These are phyloP conservation scores for Gautieria morchelliformis DNA, from an alignment of 768 basidiomycete species.

Conservation along the genomic window DNA sequence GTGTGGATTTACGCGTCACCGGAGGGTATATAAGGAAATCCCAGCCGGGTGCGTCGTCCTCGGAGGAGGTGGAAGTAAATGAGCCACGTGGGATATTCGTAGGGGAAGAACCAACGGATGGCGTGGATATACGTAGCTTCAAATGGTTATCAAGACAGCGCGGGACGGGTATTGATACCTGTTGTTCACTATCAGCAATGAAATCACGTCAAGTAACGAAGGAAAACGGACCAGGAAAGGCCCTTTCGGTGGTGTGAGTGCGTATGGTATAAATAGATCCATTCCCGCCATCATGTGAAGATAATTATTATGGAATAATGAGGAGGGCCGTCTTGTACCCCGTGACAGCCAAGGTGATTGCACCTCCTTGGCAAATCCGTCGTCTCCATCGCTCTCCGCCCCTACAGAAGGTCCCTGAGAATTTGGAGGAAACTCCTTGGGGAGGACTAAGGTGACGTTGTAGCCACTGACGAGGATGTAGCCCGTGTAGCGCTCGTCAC, in stretches of 20 bases:
- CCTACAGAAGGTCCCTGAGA: conserved; percentile 16
- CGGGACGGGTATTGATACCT: conserved; percentile 73
- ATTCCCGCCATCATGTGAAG: conserved; percentile 77
- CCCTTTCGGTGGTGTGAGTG: conserved; percentile 55
- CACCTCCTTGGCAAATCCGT: not conserved
- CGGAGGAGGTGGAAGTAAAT: conserved; percentile 3
- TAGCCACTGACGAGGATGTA: conserved; percentile 71
- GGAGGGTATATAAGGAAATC: conserved; percentile 8
- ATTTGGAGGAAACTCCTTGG: conserved; percentile 44
- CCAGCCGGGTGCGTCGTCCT: conserved; percentile 7
- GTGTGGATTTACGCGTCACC: not conserved
- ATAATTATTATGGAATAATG: conserved; percentile 39
- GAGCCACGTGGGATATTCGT: not conserved
- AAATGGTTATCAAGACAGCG: conserved; percentile 71
- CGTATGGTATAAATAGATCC: conserved; percentile 64
- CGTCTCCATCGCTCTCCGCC: conserved; percentile 9
- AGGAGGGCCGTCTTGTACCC: conserved; percentile 34
- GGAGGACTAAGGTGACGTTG: conserved; percentile 65
- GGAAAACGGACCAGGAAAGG: conserved; percentile 52
- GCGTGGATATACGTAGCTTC: conserved; percentile 65
- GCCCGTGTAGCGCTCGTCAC: conserved; percentile 64
- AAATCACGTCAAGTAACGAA: not conserved
- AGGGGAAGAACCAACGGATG: conserved; percentile 30
- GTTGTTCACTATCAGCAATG: not conserved
- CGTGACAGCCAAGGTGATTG: not conserved